Evolutionary conservation across 768 basidiomycete species (phyloP).

Genomic region (Mycena pura): DNA sequence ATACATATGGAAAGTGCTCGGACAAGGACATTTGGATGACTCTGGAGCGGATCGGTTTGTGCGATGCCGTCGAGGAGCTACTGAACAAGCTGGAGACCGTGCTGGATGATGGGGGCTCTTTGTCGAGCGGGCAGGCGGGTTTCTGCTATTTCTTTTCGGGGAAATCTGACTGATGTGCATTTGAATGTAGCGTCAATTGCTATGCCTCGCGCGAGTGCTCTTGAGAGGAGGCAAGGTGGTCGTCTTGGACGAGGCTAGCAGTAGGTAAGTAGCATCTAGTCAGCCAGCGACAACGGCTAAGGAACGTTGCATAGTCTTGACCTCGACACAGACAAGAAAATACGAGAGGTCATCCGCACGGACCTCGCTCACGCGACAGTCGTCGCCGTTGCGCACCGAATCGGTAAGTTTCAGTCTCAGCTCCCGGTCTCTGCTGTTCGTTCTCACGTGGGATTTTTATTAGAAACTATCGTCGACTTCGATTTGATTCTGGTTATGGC

Average conservation of each 20-base stretch:
- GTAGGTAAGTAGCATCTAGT: neutral
- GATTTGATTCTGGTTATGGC: conserved; percentile 14
- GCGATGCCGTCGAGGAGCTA: neutral
- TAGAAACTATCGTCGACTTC: conserved; percentile 15
- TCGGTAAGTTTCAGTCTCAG: conserved; percentile 12
- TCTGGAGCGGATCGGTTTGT: conserved; percentile 9
- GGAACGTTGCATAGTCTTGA: neutral
- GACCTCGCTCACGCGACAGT: conserved; percentile 9
- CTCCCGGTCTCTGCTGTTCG: neutral
- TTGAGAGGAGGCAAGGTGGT: neutral
- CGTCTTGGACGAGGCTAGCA: conserved; percentile 11
- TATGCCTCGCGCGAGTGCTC: conserved; percentile 11
- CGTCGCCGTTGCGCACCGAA: conserved; percentile 14
- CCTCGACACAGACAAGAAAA: conserved; percentile 9
- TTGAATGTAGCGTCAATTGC: neutral
- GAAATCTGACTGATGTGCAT: neutral
- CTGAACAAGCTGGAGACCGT: conserved; percentile 19
- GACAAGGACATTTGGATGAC: conserved; percentile 15
- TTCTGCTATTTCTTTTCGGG: too few species aligned
- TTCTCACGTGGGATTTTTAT: neutral
- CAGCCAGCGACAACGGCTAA: neutral
- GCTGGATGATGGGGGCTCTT: neutral
- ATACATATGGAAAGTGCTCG: neutral
- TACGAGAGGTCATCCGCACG: conserved; percentile 5
- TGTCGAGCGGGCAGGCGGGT: conserved; percentile 7